Percentiles rank a stretch among this genome's conserved stretches.
These are phyloP conservation scores for Diaporthe citriasiana DNA, from an alignment of 2,329 filamentous ascomycete species.

Conservation along the genomic window DNA sequence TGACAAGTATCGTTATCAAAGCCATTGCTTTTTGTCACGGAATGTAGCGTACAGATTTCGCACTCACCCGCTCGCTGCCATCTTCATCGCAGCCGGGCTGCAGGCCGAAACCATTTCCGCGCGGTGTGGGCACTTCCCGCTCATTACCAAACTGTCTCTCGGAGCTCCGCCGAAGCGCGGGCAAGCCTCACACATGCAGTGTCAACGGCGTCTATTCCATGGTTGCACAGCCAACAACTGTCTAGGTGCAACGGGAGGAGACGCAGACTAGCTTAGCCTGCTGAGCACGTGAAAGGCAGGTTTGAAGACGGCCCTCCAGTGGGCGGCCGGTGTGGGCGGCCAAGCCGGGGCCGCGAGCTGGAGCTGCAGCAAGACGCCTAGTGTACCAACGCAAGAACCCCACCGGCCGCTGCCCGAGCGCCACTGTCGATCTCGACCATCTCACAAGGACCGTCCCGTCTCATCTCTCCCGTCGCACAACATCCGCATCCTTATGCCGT, in stretches of 20 bases:
- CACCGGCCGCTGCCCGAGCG: slow-evolving; percentile 18
- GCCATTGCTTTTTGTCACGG: not conserved
- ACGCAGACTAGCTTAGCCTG: not conserved
- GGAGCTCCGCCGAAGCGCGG: slow-evolving; percentile 17
- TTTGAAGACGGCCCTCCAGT: not conserved
- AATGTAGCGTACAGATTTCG: not conserved
- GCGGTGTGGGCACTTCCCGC: not conserved
- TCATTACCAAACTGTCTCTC: not conserved
- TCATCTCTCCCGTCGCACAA: not conserved
- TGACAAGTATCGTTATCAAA: not conserved
- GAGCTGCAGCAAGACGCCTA: slow-evolving; percentile 2
- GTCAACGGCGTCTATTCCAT: not conserved
- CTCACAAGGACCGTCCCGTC: slow-evolving; percentile 30
- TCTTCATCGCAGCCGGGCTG: slow-evolving; percentile 4
- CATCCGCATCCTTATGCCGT: slow-evolving; percentile 10
- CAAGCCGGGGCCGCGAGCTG: slow-evolving; percentile 8
- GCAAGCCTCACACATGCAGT: slow-evolving; percentile 1
- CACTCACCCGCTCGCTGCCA: not conserved
- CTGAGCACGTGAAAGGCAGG: not conserved
- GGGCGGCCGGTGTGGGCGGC: not conserved
- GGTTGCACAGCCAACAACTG: not conserved
- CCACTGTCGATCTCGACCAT: slow-evolving; percentile 16
- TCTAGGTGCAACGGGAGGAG: not conserved
- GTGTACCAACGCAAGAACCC: not conserved
- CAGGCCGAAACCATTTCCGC: not conserved